A percentile compares a stretch with the other conserved stretches of the same genome.
Evolutionary conservation across 2,329 filamentous ascomycete species (phyloP).

Genomic region (Cryphonectria japonica): DNA sequence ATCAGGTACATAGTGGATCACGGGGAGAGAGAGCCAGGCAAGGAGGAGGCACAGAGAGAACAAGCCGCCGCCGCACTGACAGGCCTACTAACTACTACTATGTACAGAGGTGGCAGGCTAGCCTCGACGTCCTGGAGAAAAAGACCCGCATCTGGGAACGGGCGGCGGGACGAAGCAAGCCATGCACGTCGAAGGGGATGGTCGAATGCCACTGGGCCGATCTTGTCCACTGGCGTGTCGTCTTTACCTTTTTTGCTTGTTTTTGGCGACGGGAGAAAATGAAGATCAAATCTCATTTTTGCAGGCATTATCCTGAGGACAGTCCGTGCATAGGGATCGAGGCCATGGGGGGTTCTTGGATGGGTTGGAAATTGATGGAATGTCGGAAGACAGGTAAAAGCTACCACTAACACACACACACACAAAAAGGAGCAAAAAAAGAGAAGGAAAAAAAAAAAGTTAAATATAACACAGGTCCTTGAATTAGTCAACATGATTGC

Average conservation of each 20-base stretch:
- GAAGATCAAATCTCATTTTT: conserved; percentile 14
- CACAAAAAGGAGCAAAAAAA: not conserved
- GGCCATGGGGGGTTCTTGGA: not conserved
- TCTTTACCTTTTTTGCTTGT: not conserved
- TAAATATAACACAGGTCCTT: not conserved
- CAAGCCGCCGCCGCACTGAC: conserved; percentile 16
- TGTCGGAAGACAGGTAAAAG: no score
- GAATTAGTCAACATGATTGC: not conserved
- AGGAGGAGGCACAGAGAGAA: not conserved
- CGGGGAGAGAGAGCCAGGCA: not conserved
- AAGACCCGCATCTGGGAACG: conserved; percentile 12
- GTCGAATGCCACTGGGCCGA: not conserved
- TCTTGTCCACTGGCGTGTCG: conserved; percentile 1
- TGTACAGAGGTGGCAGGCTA: not conserved
- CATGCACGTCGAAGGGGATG: not conserved
- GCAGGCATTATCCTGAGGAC: conserved; percentile 27
- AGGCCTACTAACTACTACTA: not conserved
- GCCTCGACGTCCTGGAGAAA: not conserved
- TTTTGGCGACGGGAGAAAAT: not conserved
- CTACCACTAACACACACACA: no score
- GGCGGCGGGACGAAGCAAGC: not conserved
- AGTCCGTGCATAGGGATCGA: conserved; percentile 16
- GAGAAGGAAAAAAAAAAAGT: not conserved
- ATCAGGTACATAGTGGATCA: not conserved
- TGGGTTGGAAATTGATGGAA: not conserved